Evolutionary conservation across 495 filamentous ascomycete species (phyloP), one percentile per base, ranked within the genome.

Genomic region (Choiromyces venosus): DNA sequence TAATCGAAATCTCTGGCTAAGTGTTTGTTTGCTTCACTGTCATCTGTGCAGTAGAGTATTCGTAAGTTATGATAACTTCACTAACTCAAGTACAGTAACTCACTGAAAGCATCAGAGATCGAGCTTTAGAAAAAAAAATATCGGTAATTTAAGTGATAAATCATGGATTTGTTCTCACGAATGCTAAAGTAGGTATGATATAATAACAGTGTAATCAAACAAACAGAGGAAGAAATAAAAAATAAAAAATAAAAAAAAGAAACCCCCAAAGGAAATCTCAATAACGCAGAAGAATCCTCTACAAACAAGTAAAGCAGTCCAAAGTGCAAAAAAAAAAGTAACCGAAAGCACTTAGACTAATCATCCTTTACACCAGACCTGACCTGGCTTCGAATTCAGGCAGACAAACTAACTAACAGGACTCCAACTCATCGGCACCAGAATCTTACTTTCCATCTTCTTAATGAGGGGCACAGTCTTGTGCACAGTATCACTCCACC

Each of bases 391-490:
- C 76, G 75, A 73, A 16, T 61, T 71, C 66, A 74, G 76, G 73
- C 42, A 73, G 65, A 65, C 70, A 74, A 76, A 80, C 80, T 83
- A 84, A 71, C 82, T 79, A 76, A 98, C 93, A 9, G 95, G 93
- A 76, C 91, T 94, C 95, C 95, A 99, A 10, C 93, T 90, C 91
- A 97, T 92, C 6, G 96, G 93, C 71, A 98, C 91, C 80, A 99
- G 82, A 80, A 99, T 93, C 81, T 91, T 86, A 82, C 92, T 95
- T 86, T 94, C 91, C 95, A 99, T 99, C 71, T 85, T 90, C 86
- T 96, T 93, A 80, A 99, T 99, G 69, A 99, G 86, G 29, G 95
- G 95, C 56, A 99, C 96, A 1, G 95, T 99, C 87, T 96, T 97
- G 85, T 99, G 95, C 44, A 99, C 95, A 44, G 95, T 99, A 79